phyloP scores from a whole-genome alignment of 2,329 filamentous ascomycete genomes.

The Leptographium procerum region DNA sequence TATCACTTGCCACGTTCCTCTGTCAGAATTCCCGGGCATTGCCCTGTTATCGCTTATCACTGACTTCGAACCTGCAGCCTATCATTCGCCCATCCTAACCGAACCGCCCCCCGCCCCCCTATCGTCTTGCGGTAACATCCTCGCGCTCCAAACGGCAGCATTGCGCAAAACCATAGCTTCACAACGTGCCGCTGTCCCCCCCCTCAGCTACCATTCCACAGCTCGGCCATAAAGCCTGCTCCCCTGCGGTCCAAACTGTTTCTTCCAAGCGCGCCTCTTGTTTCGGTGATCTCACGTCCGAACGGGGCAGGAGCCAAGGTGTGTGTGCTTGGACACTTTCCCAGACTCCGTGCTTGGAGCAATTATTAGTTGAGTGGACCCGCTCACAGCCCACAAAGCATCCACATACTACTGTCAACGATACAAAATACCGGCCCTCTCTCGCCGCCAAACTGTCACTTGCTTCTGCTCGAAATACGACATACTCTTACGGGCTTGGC shows the following conservation, averaged over 20 bases:
- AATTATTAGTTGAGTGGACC: constrained; percentile 7
- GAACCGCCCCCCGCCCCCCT: not conserved
- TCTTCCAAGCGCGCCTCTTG: not conserved
- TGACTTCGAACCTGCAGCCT: not conserved
- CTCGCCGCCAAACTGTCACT: not conserved
- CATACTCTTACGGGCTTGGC: not conserved
- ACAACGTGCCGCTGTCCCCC: not conserved
- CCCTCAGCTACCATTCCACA: not conserved
- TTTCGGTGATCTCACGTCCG: constrained; percentile 8
- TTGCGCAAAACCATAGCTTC: not conserved
- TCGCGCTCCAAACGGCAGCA: not conserved
- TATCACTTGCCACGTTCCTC: not conserved
- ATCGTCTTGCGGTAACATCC: not conserved
- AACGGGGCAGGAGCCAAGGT: constrained; percentile 4
- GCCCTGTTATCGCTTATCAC: not conserved
- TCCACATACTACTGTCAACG: not conserved
- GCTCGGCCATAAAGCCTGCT: not conserved
- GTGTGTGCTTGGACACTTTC: constrained; percentile 12
- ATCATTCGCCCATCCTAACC: not conserved
- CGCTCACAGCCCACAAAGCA: constrained; percentile 2
- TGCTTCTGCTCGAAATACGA: not conserved
- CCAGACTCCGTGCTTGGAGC: not conserved
- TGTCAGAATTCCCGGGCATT: not conserved
- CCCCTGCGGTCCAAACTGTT: constrained; percentile 2
- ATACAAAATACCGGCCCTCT: constrained; percentile 5